Percentiles rank a stretch among this genome's conserved stretches.
Conservation (phyloP, 148 eudicot species). For the Heliamphora exappendiculata region DNA sequence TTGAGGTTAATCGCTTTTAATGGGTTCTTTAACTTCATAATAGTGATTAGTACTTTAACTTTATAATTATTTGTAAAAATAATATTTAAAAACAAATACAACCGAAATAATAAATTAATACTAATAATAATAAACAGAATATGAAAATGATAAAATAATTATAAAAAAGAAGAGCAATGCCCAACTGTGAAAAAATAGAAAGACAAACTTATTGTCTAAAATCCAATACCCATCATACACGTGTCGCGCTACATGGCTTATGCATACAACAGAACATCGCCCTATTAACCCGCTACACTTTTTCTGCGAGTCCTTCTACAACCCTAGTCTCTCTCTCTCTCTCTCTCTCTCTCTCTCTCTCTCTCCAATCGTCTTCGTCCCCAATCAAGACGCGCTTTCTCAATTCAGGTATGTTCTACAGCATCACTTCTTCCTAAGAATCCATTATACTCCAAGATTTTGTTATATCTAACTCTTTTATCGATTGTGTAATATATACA, state of each 20-base stretch:
- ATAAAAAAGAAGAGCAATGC: no score
- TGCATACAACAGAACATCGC: neutral
- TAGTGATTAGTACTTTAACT: no score
- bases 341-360: neutral
- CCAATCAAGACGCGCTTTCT: neutral
- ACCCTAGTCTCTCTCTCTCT: neutral
- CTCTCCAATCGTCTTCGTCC: neutral
- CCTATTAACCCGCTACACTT: neutral
- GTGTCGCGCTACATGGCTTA: neutral
- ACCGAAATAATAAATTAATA: no score
- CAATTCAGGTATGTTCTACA: conserved; percentile 2
- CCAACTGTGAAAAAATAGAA: no score
- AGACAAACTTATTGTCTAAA: no score
- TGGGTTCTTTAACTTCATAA: no score
- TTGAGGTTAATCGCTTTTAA: no score
- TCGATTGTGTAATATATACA: neutral
- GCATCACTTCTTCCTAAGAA: neutral
- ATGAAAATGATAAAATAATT: no score
- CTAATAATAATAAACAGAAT: no score
- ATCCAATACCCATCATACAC: neutral
- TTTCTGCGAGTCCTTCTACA: neutral
- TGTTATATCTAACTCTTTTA: neutral
- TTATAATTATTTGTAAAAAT: no score
- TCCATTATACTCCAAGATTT: neutral
- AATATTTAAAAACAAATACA: no score